These are phyloP conservation scores for Skeletonema grethae DNA, from an alignment of 108 stramenopile genomes.

Conservation along the genomic window DNA sequence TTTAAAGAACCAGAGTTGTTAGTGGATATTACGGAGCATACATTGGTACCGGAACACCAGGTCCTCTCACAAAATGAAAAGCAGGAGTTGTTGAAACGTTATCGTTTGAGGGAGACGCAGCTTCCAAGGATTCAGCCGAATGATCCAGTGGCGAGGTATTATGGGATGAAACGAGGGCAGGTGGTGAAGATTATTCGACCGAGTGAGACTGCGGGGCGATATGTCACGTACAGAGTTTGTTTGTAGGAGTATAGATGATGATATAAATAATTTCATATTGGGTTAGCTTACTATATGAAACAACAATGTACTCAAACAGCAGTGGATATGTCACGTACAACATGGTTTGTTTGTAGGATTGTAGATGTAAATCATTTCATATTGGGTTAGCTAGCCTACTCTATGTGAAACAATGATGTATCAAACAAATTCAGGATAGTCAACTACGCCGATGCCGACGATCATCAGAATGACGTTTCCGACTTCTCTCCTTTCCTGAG, in stretches of 20 bases:
- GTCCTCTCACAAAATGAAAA: conserved; percentile 94
- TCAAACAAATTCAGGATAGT: background rate
- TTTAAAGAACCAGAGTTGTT: conserved; percentile 98
- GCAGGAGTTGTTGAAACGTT: conserved; percentile 92
- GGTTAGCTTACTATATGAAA: background rate
- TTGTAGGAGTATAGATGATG: conserved; percentile 60
- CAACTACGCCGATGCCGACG: conserved; percentile 2
- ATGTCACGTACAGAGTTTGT: conserved; percentile 99
- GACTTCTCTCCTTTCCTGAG: background rate
- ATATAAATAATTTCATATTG: background rate
- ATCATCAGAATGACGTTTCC: conserved; percentile 1
- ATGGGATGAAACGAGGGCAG: conserved; percentile 96
- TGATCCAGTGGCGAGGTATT: conserved; percentile 98
- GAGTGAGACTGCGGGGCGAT: conserved; percentile 98
- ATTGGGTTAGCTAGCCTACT: background rate
- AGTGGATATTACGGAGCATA: conserved; percentile 99
- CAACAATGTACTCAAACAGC: background rate
- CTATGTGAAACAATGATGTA: background rate
- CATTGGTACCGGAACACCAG: conserved; percentile 90
- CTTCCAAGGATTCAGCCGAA: conserved; percentile 98
- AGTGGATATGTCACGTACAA: conserved; percentile 99
- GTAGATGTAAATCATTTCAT: background rate
- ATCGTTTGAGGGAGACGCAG: conserved; percentile 96
- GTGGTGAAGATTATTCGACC: conserved; percentile 99
- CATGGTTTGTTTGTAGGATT: conserved; percentile 90